Percentiles rank a stretch among this genome's conserved stretches.
Conservation (phyloP, 345 rosid genomes). For the Geranium brycei region DNA sequence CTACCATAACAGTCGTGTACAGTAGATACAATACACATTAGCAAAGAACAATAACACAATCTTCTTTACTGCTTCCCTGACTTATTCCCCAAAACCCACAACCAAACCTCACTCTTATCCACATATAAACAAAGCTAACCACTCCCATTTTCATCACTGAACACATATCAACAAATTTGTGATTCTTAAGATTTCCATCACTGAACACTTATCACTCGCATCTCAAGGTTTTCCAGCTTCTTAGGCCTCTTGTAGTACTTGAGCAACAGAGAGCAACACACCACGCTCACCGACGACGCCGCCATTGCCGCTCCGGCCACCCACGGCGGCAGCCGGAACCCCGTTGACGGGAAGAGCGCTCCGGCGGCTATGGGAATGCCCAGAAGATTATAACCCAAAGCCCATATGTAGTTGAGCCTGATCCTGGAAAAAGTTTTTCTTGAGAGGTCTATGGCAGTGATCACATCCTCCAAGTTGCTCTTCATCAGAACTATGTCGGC, state of each 20-base stretch:
- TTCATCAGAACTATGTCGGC: conserved; percentile 93
- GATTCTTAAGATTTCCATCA: conserved; percentile 4
- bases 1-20: too few relatives aligned
- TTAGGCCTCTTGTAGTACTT: conserved; percentile 62
- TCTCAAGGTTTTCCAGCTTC: conserved; percentile 42
- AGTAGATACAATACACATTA: too few relatives aligned
- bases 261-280: conserved; percentile 72
- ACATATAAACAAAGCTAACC: neutral
- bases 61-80: neutral
- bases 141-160: neutral
- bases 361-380: conserved; percentile 89
- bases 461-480: conserved; percentile 87
- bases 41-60: too few relatives aligned
- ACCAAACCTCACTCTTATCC: conserved; percentile 1
- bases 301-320: conserved; percentile 99
- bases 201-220: conserved; percentile 41
- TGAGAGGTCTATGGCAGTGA: conserved; percentile 83
- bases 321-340: conserved; percentile 89
- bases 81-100: neutral
- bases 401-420: conserved; percentile 89
- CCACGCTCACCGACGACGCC: conserved; percentile 89
- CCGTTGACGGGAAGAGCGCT: conserved; percentile 46
- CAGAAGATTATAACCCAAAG: conserved; percentile 71
- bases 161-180: too few relatives aligned
- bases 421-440: conserved; percentile 70